Base-by-base conservation (phyloP, 139 green algal species). In the Picocystis salinarum region DNA sequence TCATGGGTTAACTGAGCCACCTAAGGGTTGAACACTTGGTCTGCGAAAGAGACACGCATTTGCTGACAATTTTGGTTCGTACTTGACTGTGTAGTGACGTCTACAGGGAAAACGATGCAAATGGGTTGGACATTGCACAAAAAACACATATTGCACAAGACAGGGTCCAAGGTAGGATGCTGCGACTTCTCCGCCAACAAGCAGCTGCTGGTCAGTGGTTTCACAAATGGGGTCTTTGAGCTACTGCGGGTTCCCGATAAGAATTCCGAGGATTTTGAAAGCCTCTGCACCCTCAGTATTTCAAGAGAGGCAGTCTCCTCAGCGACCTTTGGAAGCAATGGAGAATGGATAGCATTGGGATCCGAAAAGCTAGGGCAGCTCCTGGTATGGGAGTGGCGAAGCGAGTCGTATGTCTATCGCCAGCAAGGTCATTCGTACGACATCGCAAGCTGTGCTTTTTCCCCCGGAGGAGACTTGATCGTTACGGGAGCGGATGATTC, bases 341-440 rank as follows among this genome's bases (percentile, higher is more conserved):
- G n/a, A n/a, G n/a, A 25, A 9, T 53, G 46, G 18, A 23, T 78
- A 22, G 63, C 70, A 4, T 44, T 92, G 17, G 83, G 82, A 4
- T 80, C 71, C 29, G 76, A 80, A 5, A 55, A 54, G 33, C 70
- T 95, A 34, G 87, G 87, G 4, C 87, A 96, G 75, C 64, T 97
- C 69, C 69, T 96, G 52, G 87, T 96, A 33, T 97, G 87, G 87
- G 87, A 97, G 55, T 96, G 87, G 87, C 68, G 77, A 27, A 77
- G 58, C 15, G 87, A 96, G 66, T 84, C 58, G 19, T 94, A 96
- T 52, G 77, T 93, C 28, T 59, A 93, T 10, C 83, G 77, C 61
- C 78, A 92, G 62, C 70, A 80, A 56, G 84, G 87, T 5, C 87
- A 97, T 61, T 71, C 60, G 39, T 84, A 77, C 45, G 85, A 91